Evolutionary conservation across 1,284 basidiomycete genomes (phyloP).

Genomic region (Fistulina hepatica): DNA sequence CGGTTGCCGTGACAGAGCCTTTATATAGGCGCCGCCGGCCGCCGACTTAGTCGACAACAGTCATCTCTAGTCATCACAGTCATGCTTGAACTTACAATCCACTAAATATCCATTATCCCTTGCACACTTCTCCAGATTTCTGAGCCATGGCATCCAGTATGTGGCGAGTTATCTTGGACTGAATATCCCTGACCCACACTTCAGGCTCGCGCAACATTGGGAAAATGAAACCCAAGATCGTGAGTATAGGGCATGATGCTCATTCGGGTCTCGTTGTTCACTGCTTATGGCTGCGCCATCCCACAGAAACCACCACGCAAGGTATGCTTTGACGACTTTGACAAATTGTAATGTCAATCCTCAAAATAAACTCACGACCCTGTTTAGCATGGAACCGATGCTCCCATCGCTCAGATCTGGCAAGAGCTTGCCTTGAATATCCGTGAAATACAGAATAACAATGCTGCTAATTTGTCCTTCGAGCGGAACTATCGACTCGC

Average conservation of each 20-base stretch:
- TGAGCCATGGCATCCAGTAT: no score
- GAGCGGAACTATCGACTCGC: constrained; percentile 95
- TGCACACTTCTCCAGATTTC: no score
- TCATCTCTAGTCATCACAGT: no score
- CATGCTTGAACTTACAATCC: no score
- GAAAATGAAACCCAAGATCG: background rate
- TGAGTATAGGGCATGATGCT: no score
- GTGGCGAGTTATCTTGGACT: no score
- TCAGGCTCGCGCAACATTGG: no score
- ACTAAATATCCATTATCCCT: no score
- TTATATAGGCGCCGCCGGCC: no score
- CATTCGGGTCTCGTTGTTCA: background rate
- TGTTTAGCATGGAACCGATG: constrained; percentile 53
- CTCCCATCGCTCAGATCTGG: constrained; percentile 69
- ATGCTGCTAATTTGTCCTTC: constrained; percentile 86
- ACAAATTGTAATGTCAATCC: background rate
- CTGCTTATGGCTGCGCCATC: background rate
- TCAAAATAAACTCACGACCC: background rate
- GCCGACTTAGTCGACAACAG: no score
- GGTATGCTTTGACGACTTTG: constrained; percentile 14
- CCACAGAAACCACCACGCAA: constrained; percentile 33
- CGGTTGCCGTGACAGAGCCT: no score
- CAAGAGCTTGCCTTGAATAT: constrained; percentile 72
- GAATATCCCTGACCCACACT: no score
- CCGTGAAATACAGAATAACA: constrained; percentile 91